Evolutionary conservation across 495 filamentous ascomycete species (phyloP).

Genomic region (Penicillium bovifimosum): DNA sequence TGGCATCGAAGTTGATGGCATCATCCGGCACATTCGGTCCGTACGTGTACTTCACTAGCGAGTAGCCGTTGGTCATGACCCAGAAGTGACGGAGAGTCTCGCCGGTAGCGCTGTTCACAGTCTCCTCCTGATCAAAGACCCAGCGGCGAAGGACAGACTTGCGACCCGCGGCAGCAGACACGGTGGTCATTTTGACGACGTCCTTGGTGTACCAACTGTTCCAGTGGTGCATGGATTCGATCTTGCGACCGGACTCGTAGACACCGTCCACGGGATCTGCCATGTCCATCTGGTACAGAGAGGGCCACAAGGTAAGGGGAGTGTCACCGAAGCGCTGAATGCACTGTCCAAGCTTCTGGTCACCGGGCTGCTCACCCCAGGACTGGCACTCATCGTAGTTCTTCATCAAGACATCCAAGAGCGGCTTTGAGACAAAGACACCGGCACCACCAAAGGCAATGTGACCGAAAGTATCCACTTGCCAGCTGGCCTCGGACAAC

Average conservation of each 20-base stretch:
- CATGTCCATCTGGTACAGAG: conserved; percentile 61
- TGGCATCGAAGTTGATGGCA: conserved; percentile 48
- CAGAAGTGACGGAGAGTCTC: conserved; percentile 42
- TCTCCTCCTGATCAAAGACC: conserved; percentile 51
- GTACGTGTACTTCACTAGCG: conserved; percentile 50
- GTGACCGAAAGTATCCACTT: conserved; percentile 54
- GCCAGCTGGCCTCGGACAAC: conserved; percentile 57
- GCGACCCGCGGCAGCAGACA: conserved; percentile 51
- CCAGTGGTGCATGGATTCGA: conserved; percentile 62
- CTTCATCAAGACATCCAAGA: conserved; percentile 49
- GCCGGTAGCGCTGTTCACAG: conserved; percentile 34
- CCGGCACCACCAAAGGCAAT: conserved; percentile 68
- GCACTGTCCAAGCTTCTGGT: conserved; percentile 58
- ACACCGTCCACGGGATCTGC: conserved; percentile 55
- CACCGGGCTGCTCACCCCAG: conserved; percentile 49
- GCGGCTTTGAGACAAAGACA: conserved; percentile 57
- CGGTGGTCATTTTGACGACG: conserved; percentile 54
- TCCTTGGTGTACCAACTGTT: conserved; percentile 52
- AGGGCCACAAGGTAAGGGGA: conserved; percentile 51
- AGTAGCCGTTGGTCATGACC: conserved; percentile 60
- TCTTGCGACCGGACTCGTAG: conserved; percentile 54
- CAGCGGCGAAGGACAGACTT: conserved; percentile 58
- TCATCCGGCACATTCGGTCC: conserved; percentile 38
- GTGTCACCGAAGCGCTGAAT: conserved; percentile 52
- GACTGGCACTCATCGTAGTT: conserved; percentile 51